Evolutionary conservation across 805 yeast genomes (phyloP).

Genomic region (Candida maltosa): DNA sequence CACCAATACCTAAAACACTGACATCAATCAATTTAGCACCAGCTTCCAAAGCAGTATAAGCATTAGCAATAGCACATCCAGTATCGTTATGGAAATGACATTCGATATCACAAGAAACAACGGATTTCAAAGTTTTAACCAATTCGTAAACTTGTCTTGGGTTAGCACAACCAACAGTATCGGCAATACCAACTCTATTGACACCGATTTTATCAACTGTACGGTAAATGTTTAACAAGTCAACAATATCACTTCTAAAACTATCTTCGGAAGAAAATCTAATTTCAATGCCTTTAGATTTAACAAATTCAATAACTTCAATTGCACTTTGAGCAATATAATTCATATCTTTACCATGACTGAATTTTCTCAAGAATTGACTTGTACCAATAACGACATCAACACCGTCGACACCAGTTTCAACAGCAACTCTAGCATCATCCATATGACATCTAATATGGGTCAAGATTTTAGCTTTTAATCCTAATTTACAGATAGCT

Average conservation of each 20-base stretch:
- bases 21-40: constrained; percentile 60
- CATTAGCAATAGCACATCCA: constrained; percentile 63
- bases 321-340: constrained; percentile 55
- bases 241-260: constrained; percentile 59
- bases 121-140: constrained; percentile 54
- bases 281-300: constrained; percentile 57
- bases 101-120: constrained; percentile 57
- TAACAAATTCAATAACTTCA: constrained; percentile 58
- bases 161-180: constrained; percentile 63
- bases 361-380: constrained; percentile 52
- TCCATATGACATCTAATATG: constrained; percentile 63
- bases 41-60: constrained; percentile 61
- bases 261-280: constrained; percentile 60
- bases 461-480: constrained; percentile 55
- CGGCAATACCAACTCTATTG: constrained; percentile 62
- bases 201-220: constrained; percentile 63
- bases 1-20: constrained; percentile 60
- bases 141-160: constrained; percentile 62
- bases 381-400: constrained; percentile 62
- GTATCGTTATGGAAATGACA: constrained; percentile 64
- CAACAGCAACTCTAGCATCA: constrained; percentile 58
- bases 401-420: constrained; percentile 62
- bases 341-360: constrained; percentile 62
- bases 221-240: constrained; percentile 54
- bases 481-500: constrained; percentile 56